phyloP scores from a whole-genome alignment of 1,139 yeast genomes.

The Candida freyschussii region DNA sequence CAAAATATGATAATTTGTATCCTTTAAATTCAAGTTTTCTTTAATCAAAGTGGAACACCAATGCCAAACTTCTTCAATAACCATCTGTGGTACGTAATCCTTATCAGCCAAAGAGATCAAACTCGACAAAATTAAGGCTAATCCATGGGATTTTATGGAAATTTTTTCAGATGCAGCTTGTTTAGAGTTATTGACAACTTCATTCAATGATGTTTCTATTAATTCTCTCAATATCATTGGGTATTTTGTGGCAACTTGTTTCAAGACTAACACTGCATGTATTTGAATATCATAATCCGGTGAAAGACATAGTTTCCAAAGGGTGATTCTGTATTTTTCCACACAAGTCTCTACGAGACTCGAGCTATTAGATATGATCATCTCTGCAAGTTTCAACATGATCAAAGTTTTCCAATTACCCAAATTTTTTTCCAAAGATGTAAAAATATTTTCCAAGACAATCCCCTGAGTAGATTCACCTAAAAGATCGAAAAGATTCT shows the following conservation, averaged over 20 bases:
- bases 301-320: constrained; percentile 31
- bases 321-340: constrained; percentile 25
- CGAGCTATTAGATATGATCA: constrained; percentile 24
- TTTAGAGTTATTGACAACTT: constrained; percentile 32
- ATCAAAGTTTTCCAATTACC: constrained; percentile 22
- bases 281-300: constrained; percentile 34
- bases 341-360: constrained; percentile 29
- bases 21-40: constrained; percentile 28
- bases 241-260: constrained; percentile 29
- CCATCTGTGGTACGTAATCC: constrained; percentile 33
- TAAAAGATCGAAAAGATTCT: constrained; percentile 7
- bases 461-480: constrained; percentile 20
- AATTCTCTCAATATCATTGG: constrained; percentile 29
- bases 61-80: constrained; percentile 32
- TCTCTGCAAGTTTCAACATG: constrained; percentile 24
- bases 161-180: constrained; percentile 30
- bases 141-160: constrained; percentile 36
- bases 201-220: constrained; percentile 27
- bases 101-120: constrained; percentile 29
- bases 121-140: constrained; percentile 37
- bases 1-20: constrained; percentile 37
- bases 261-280: constrained; percentile 33
- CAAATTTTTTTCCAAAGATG: constrained; percentile 12
- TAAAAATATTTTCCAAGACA: constrained; percentile 17
- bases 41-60: constrained; percentile 32